phyloP scores from a whole-genome alignment of 768 basidiomycete species.

The Stropharia rugosoannulata region DNA sequence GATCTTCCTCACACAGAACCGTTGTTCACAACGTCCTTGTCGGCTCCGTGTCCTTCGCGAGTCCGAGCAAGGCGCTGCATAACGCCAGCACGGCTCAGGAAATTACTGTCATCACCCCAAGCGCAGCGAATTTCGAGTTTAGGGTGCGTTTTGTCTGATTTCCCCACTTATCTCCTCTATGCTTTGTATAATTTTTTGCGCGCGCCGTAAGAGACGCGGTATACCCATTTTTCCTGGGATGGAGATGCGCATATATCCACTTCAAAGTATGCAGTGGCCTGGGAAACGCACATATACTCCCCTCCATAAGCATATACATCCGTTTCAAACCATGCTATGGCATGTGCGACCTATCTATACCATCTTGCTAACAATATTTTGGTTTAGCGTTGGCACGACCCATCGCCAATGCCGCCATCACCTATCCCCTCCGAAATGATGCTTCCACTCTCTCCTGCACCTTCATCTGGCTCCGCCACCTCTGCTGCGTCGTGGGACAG shows the following conservation, averaged over 20 bases:
- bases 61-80: slow-evolving; percentile 74
- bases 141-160: slow-evolving; percentile 33
- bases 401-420: slow-evolving; percentile 59
- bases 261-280: too few relatives aligned
- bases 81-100: slow-evolving; percentile 84
- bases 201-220: too few relatives aligned
- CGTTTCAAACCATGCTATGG: too few relatives aligned
- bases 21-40: slow-evolving; percentile 74
- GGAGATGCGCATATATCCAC: too few relatives aligned
- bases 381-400: slow-evolving; percentile 65
- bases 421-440: slow-evolving; percentile 32
- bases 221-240: too few relatives aligned
- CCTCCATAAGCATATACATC: too few relatives aligned
- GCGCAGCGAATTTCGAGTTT: slow-evolving; percentile 50
- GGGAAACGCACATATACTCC: too few relatives aligned
- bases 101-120: slow-evolving; percentile 70
- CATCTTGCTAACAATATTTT: neutral
- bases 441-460: slow-evolving; percentile 29
- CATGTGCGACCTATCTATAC: too few relatives aligned
- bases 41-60: slow-evolving; percentile 78
- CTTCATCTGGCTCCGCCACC: neutral
- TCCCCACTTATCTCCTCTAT: neutral
- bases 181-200: too few relatives aligned
- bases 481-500: neutral
- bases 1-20: slow-evolving; percentile 39